Evolutionary conservation across 2,329 filamentous ascomycete species (phyloP).

Genomic region (Diaporthe destruens): DNA sequence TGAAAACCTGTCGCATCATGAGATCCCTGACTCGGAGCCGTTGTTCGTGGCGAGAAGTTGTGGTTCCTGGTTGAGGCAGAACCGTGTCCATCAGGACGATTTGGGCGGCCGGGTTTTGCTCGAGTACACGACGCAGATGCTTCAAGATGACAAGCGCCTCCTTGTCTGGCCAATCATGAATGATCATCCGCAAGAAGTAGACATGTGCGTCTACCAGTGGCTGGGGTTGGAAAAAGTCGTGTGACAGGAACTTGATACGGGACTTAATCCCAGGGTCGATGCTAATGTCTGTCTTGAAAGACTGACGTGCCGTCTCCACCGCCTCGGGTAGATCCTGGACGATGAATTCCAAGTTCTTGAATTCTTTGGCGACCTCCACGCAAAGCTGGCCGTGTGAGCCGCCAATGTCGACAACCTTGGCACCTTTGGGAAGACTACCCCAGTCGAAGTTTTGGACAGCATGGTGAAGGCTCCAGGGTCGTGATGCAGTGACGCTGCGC

Average conservation of each 20-base stretch:
- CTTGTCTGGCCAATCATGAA: conserved; percentile 27
- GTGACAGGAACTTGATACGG: conserved; percentile 10
- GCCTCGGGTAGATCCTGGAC: conserved; percentile 27
- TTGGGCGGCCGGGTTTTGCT: background rate
- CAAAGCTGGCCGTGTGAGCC: conserved; percentile 16
- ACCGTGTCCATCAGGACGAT: conserved; percentile 31
- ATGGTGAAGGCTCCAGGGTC: conserved; percentile 16
- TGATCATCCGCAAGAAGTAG: conserved; percentile 19
- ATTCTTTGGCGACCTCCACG: conserved; percentile 6
- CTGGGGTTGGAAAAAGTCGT: conserved; percentile 29
- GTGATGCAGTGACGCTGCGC: conserved; percentile 3
- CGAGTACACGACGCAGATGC: background rate
- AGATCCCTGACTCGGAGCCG: conserved; percentile 26
- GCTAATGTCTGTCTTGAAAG: background rate
- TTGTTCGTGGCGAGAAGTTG: conserved; percentile 2
- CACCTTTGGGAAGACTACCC: background rate
- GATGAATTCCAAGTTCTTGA: background rate
- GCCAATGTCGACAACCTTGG: conserved; percentile 13
- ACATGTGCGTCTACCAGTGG: conserved; percentile 2
- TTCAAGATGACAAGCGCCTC: conserved; percentile 1
- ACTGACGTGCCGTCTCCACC: conserved; percentile 8
- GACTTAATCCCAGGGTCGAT: background rate
- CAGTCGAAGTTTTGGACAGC: conserved; percentile 4
- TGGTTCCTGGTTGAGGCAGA: conserved; percentile 11
- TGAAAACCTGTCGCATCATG: conserved; percentile 26